Evolutionary conservation across 2,329 filamentous ascomycete genomes (phyloP), one percentile per base, ranked within the genome.

Genomic region (Cladosporium sphaerospermum): DNA sequence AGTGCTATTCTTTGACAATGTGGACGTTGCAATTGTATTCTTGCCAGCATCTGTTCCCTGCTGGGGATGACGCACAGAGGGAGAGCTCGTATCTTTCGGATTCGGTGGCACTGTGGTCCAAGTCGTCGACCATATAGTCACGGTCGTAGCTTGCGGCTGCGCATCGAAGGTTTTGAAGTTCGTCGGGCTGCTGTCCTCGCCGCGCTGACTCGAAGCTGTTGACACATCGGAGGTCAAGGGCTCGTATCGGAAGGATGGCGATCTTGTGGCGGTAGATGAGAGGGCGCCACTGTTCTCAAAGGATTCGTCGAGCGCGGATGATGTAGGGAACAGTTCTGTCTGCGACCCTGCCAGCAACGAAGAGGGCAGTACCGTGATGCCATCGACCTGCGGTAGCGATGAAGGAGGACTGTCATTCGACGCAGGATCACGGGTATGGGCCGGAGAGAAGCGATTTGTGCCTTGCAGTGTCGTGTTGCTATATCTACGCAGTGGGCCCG

Each of bases 91-190:
- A 7, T 28, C 23, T 28, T 28, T 28, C 23, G 23, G 23, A 23
- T 23, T 23, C 23, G 23, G 23, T n/a, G 31, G 14, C 4, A 51
- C 40, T 8, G 40, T 51, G 31, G 39, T 43, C 14, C 40, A 50
- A 11, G 48, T 31, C 13, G 39, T 51, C 18, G 48, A 44, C 16
- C 39, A 43, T 10, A n/a, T 23, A 1, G 48, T 51, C 16, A 37
- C 18, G 13, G 40, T 51, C 4, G 11, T 14, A 3, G 5, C n/a
- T 14, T 18, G 9, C 10, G 7, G 13, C 4, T 23, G 11, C 7
- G 36, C 16, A 36, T 40, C 48, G 11, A 51, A 44, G 3, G 47
- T 50, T 39, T 28, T 34, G 47, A 50, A 50, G 19, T 16, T 36
- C 3, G 45, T 39, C 9, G 45, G 33, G 4, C 10, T 14, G 44